Evolutionary conservation across 2,329 filamentous ascomycete species (phyloP), one percentile per base, ranked within the genome.

Genomic region (Scytalidium lignicola): DNA sequence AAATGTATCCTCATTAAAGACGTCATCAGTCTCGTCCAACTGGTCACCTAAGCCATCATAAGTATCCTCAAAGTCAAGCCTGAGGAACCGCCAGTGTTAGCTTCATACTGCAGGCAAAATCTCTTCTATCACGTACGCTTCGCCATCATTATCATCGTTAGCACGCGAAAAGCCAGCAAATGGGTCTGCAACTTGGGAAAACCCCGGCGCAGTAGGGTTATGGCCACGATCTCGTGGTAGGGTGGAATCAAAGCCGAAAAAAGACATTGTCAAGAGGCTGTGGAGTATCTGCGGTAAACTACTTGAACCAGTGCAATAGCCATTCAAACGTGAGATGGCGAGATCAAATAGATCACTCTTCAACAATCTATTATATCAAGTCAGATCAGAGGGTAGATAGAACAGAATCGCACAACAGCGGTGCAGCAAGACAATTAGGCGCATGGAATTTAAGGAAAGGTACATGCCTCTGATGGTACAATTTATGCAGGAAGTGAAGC

Each of bases 1-100:
- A 65, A 99, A 99, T 2, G 93, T 99, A 65, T 97, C 93, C 61
- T 97, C 90, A 68, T 99, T 99, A 76, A 96, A 90, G 45, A 80
- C 90, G 74, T 99, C 93, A 62, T 92, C 88, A 18, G 88, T 85
- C 66, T 99, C 92, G 62, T 96, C 85, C 29, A 99, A 83, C 67
- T 88, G 83, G 64, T 96, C 88, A 49, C 90, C 93, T 39, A 99
- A 76, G 17, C 92, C 92, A 68, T 99, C 93, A 66, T 97, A 97
- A 32, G 92, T 97, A 65, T 99, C 90, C 61, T 99, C 93, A 60
- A 97, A 99, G 61, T 97, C 88, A 61, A 88, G 79, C 48, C 83
- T 86, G 59, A 3, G 48, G 78, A 22, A 37, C 29, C 6, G 41
- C 51, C 44, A 54, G 50, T 20, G 20, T 54, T 50, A 51, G 51